Percentiles rank a stretch among this genome's conserved stretches.
Conservation (phyloP, 2,329 filamentous ascomycete genomes). For the Xylariaceae sp. region DNA sequence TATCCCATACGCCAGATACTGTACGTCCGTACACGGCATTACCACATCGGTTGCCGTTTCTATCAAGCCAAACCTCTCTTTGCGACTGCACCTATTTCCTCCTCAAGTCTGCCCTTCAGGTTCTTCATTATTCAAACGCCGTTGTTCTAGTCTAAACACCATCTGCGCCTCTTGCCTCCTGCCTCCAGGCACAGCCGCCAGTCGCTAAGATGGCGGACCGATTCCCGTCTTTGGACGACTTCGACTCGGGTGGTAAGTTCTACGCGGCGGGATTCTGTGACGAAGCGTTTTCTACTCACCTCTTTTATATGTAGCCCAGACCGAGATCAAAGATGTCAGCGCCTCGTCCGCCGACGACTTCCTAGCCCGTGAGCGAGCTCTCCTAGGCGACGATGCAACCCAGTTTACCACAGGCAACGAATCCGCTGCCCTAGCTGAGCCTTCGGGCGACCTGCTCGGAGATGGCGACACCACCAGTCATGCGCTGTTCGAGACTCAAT, state of each 20-base stretch:
- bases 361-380: constrained; percentile 82
- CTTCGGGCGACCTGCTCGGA: constrained; percentile 67
- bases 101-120: neutral
- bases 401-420: constrained; percentile 81
- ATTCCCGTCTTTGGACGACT: constrained; percentile 76
- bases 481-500: constrained; percentile 76
- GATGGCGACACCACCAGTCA: constrained; percentile 47
- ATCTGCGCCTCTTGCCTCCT: neutral
- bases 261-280: neutral
- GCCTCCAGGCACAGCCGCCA: constrained; percentile 1
- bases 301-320: constrained; percentile 53
- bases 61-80: constrained; percentile 6
- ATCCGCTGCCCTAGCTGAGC: constrained; percentile 58
- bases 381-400: constrained; percentile 87
- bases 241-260: constrained; percentile 59
- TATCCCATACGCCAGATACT: neutral
- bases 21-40: constrained; percentile 1
- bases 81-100: neutral
- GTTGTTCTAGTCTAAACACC: neutral
- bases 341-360: constrained; percentile 73
- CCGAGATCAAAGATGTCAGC: constrained; percentile 56
- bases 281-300: constrained; percentile 3
- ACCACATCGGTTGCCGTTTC: neutral
- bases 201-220: constrained; percentile 63
- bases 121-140: neutral